Evolutionary conservation across 345 rosid species (phyloP).

Genomic region (Salix caprea): DNA sequence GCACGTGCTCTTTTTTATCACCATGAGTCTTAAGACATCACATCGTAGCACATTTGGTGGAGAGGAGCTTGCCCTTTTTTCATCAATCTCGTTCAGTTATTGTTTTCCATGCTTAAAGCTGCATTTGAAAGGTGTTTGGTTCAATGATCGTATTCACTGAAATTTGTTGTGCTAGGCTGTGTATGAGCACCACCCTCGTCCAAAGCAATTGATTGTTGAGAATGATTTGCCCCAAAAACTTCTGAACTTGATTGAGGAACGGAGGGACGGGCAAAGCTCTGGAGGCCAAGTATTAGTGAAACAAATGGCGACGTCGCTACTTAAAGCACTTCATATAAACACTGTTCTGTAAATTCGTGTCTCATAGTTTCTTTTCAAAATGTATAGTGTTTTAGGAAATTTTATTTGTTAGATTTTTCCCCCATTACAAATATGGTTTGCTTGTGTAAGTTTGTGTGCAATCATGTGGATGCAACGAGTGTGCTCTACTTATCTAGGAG

Average conservation of each 20-base stretch:
- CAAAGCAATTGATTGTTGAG: slow-evolving; percentile 95
- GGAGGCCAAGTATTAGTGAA: slow-evolving; percentile 97
- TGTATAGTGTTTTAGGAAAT: slow-evolving; percentile 24
- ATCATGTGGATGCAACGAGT: slow-evolving; percentile 1
- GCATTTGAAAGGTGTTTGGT: background rate
- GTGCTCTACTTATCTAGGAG: background rate
- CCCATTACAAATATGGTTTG: background rate
- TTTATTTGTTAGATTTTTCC: background rate
- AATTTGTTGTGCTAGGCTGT: slow-evolving; percentile 55
- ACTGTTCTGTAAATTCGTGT: slow-evolving; percentile 60
- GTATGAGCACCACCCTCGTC: slow-evolving; percentile 97
- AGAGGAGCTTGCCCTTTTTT: background rate
- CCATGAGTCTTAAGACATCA: background rate
- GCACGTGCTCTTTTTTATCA: background rate
- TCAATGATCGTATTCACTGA: background rate
- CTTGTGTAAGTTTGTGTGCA: background rate
- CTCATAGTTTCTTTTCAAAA: background rate
- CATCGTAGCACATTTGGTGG: background rate
- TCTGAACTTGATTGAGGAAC: slow-evolving; percentile 82
- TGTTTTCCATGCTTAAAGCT: background rate
- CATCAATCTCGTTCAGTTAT: background rate
- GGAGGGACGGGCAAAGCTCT: slow-evolving; percentile 91
- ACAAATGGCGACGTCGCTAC: slow-evolving; percentile 97
- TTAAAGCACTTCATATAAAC: slow-evolving; percentile 91
- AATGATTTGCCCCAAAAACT: slow-evolving; percentile 84